Conservation (phyloP, 257 asterid species). For the Nicotiana benthamiana region DNA sequence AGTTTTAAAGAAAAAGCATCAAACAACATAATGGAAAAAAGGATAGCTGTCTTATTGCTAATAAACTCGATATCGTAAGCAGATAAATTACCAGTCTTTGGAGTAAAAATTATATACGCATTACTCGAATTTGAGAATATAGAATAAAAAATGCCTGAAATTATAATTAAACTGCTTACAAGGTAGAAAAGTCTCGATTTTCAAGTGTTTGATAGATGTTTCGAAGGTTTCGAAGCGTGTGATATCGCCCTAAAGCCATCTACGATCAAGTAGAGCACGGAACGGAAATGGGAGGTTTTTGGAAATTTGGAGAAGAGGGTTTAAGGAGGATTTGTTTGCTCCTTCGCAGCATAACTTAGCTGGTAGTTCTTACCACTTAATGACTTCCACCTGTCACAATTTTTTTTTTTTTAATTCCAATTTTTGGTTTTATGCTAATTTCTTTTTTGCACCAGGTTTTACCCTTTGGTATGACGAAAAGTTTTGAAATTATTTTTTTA, state of each 20-base stretch:
- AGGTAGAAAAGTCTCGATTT: constrained; percentile 13
- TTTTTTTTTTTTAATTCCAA: neutral
- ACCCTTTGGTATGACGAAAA: too few relatives aligned
- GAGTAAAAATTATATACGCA: neutral
- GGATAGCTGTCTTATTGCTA: neutral
- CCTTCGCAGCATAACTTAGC: neutral
- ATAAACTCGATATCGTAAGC: neutral
- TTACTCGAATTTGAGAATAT: neutral
- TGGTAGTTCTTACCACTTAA: neutral
- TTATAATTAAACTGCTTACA: constrained; percentile 14
- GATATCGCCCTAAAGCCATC: constrained; percentile 20
- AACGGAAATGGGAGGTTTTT: neutral
- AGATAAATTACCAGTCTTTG: neutral
- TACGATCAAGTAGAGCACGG: neutral
- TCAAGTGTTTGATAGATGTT: constrained; percentile 2
- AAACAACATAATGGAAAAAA: too few relatives aligned
- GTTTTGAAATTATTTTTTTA: too few relatives aligned
- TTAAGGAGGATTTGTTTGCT: constrained; percentile 6
- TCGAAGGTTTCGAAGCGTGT: constrained; percentile 14
- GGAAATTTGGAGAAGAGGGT: constrained; percentile 4
- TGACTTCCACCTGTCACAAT: neutral
- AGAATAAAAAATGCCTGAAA: neutral
- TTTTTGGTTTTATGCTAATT: too few relatives aligned
- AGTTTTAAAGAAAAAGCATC: neutral
- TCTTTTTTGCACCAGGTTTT: too few relatives aligned